phyloP scores from a whole-genome alignment of 1,284 basidiomycete genomes.

The Microbotryum violaceum region DNA sequence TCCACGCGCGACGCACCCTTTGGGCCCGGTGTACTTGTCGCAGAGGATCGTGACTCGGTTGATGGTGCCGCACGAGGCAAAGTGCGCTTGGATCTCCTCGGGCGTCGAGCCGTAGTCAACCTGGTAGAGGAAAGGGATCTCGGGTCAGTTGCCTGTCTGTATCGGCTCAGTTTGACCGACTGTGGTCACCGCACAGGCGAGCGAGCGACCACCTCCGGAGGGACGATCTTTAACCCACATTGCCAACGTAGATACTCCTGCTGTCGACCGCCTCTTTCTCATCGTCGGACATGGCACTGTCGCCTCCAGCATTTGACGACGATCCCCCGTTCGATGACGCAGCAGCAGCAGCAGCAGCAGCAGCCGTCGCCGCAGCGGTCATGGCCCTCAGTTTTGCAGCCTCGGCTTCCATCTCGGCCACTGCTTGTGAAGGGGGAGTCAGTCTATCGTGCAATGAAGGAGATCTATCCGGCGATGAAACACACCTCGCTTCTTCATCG shows the following conservation, averaged over 20 bases:
- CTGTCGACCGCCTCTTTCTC: constrained; percentile 62
- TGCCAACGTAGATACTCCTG: constrained; percentile 91
- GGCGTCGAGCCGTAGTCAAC: constrained; percentile 97
- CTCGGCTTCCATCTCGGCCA: constrained; percentile 76
- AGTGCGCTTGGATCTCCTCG: constrained; percentile 96
- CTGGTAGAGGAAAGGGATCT: constrained; percentile 45
- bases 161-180: too few relatives aligned
- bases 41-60: constrained; percentile 98
- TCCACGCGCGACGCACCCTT: constrained; percentile 60
- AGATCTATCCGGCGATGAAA: background rate
- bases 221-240: constrained; percentile 55
- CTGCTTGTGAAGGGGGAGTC: constrained; percentile 38
- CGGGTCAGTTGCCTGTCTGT: background rate
- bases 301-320: constrained; percentile 1
- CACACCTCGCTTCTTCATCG: constrained; percentile 20
- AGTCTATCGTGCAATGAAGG: too few relatives aligned
- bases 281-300: constrained; percentile 40
- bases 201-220: constrained; percentile 1
- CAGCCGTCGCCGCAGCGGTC: constrained; percentile 53
- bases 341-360: constrained; percentile 32
- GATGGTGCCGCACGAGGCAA: constrained; percentile 94
- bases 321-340: constrained; percentile 1
- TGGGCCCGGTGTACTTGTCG: constrained; percentile 99
- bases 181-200: background rate
- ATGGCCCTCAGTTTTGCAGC: constrained; percentile 82